phyloP scores from a whole-genome alignment of 2,329 filamentous ascomycete genomes.

The Elsinoe batatas region DNA sequence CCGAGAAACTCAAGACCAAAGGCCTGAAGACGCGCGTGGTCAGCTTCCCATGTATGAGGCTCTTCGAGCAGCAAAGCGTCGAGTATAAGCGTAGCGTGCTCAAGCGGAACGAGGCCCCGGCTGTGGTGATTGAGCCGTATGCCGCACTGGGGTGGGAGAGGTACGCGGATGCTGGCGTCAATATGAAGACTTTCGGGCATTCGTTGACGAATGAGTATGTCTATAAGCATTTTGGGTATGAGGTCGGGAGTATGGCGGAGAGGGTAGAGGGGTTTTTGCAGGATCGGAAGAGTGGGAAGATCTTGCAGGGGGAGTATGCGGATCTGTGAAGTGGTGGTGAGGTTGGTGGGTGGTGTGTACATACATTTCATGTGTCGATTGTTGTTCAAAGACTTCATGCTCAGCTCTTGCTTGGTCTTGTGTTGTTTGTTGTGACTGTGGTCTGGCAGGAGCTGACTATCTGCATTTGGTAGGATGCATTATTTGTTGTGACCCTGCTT shows the following conservation, averaged over 20 bases:
- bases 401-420: background rate
- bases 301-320: slow-evolving; percentile 8
- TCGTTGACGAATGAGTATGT: slow-evolving; percentile 45
- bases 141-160: slow-evolving; percentile 50
- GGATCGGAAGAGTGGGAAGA: slow-evolving; percentile 23
- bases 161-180: slow-evolving; percentile 48
- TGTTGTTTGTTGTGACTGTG: background rate
- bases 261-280: slow-evolving; percentile 32
- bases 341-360: background rate
- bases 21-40: slow-evolving; percentile 38
- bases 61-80: slow-evolving; percentile 39
- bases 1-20: slow-evolving; percentile 27
- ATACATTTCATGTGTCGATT: background rate
- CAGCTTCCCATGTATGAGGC: slow-evolving; percentile 41
- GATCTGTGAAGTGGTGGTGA: background rate
- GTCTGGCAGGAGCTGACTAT: background rate
- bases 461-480: no score
- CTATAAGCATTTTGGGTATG: slow-evolving; percentile 49
- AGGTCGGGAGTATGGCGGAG: slow-evolving; percentile 35
- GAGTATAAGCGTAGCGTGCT: slow-evolving; percentile 41
- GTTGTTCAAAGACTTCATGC: background rate
- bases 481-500: no score
- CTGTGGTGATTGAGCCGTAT: slow-evolving; percentile 53
- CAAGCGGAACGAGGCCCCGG: slow-evolving; percentile 33
- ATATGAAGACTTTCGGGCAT: slow-evolving; percentile 47